Evolutionary conservation across 495 filamentous ascomycete genomes (phyloP).

Genomic region (Penicillium taxi): DNA sequence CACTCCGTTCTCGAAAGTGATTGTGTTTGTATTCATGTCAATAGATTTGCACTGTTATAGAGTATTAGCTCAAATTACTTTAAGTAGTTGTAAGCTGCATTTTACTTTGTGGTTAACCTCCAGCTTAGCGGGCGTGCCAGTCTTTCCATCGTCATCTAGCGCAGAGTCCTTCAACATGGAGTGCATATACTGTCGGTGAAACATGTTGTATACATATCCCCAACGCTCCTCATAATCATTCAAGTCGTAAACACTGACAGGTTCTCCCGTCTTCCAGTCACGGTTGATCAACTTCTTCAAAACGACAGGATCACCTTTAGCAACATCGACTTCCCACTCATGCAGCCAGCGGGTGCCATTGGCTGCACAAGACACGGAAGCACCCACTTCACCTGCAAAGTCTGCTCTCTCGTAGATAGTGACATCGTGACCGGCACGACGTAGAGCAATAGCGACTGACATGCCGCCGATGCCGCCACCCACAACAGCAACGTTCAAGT

Average conservation of each 20-base stretch:
- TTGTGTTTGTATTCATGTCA: conserved; percentile 25
- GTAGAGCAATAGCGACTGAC: conserved; percentile 52
- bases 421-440: conserved; percentile 57
- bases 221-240: conserved; percentile 38
- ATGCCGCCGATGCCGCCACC: conserved; percentile 67
- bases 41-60: conserved; percentile 26
- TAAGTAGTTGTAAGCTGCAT: conserved; percentile 11
- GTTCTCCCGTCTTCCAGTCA: conserved; percentile 42
- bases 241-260: conserved; percentile 38
- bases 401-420: conserved; percentile 39
- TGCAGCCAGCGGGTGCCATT: conserved; percentile 41
- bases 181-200: conserved; percentile 50
- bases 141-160: conserved; percentile 31
- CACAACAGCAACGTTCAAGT: conserved; percentile 46
- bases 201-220: conserved; percentile 48
- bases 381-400: conserved; percentile 37
- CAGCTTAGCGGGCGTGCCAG: conserved; percentile 34
- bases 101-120: conserved; percentile 36
- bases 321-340: conserved; percentile 37
- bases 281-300: conserved; percentile 42
- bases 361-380: conserved; percentile 37
- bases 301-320: conserved; percentile 40
- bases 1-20: conserved; percentile 31
- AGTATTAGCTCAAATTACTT: conserved; percentile 1
- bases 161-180: conserved; percentile 45